Evolutionary conservation across 2,329 filamentous ascomycete genomes (phyloP), one percentile per base, ranked within the genome.

Genomic region (Zarea fungicola): DNA sequence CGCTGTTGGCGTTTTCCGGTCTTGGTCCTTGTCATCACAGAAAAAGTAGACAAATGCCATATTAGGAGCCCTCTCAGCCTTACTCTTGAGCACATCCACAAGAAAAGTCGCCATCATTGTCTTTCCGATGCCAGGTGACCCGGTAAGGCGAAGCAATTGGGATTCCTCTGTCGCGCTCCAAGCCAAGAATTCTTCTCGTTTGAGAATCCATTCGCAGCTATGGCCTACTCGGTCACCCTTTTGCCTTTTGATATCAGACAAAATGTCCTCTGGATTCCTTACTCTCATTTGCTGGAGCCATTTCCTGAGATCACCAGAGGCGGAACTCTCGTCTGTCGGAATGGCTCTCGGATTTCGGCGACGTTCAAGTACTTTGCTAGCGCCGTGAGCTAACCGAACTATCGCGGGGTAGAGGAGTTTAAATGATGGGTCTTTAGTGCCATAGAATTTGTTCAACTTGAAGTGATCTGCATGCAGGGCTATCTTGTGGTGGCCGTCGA

Each of bases 401-500:
- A 53, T 50, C 23, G 50, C 11, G 21, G 51, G 51, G 35, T 53
- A 53, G 26, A 53, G 14, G 7, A 36, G 23, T 31, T 53, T 53
- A 29, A 53, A 53, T 13, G 43, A 53, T 31, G 34, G 48, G 41
- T 53, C 51, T 9, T 50, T 28, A 7, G 28, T 3, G 1, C 51
- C 43, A n/a, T 44, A 50, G 25, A 50, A 53, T 18, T 53, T 53
- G 19, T 53, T 53, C 16, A 53, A 44, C 34, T 53, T 53, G 14
- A 53, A 26, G 25, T 53, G 40, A 40, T 53, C 48, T 25, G 48
- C 36, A 21, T 48, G 23, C 14, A 53, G 48, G 25, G 51, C 28
- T 48, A 53, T 48, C 16, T 41, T 41, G 19, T 14, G 25, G 37
- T 53, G 43, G 40, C 51, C 48, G 21, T 53, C 43, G 19, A 53